A percentile compares a stretch with the other conserved stretches of the same genome.
phyloP scores from a whole-genome alignment of 805 yeast species.

The Hanseniaspora taiwanica region DNA sequence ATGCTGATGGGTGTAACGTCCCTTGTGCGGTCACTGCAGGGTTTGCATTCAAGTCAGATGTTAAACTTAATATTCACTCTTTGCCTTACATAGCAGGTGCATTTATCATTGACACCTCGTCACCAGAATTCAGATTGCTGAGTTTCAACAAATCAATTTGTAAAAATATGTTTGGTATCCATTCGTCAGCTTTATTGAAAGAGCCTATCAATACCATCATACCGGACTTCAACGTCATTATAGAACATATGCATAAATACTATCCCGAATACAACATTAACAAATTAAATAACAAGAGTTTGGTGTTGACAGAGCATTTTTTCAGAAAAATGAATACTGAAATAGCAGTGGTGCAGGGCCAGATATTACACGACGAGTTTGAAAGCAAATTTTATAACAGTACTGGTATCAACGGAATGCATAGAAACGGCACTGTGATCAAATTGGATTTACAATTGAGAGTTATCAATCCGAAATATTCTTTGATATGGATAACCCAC shows the following conservation, averaged over 20 bases:
- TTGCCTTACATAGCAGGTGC: slow-evolving; percentile 83
- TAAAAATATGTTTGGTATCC: slow-evolving; percentile 63
- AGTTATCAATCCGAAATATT: slow-evolving; percentile 43
- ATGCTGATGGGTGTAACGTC: slow-evolving; percentile 31
- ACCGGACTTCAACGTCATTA: slow-evolving; percentile 42
- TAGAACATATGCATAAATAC: slow-evolving; percentile 21
- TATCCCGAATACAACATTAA: slow-evolving; percentile 27
- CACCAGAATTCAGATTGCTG: slow-evolving; percentile 35
- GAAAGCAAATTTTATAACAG: slow-evolving; percentile 41
- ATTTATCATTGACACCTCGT: slow-evolving; percentile 42
- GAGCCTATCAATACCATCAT: slow-evolving; percentile 42
- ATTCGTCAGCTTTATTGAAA: slow-evolving; percentile 31
- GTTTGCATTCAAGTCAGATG: slow-evolving; percentile 35
- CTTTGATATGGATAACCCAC: slow-evolving; percentile 77
- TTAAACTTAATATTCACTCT: slow-evolving; percentile 55
- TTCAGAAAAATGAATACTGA: slow-evolving; percentile 57
- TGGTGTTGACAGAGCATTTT: slow-evolving; percentile 84
- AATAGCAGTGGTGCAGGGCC: slow-evolving; percentile 10
- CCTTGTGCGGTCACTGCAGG: slow-evolving; percentile 68
- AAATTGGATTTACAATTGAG: slow-evolving; percentile 72
- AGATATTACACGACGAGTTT: slow-evolving; percentile 28
- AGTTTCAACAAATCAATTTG: slow-evolving; percentile 71
- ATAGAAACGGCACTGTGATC: slow-evolving; percentile 52
- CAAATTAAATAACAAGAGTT: slow-evolving; percentile 37
- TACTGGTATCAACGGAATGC: slow-evolving; percentile 54